phyloP scores from a whole-genome alignment of 345 rosid species.

The Physaria fendleri region DNA sequence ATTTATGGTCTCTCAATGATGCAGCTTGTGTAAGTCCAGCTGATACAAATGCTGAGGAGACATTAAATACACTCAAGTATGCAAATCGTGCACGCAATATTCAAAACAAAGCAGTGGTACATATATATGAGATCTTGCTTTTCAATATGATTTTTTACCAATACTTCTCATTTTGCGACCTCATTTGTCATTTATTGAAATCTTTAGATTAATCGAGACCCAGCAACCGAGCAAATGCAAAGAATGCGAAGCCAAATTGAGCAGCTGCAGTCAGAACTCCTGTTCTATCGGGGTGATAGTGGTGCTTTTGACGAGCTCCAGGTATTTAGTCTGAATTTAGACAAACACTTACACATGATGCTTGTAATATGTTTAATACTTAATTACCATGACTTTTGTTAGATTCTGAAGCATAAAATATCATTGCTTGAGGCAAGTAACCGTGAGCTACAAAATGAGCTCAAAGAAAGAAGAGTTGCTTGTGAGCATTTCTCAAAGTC shows the following conservation, averaged over 20 bases:
- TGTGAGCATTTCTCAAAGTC: slow-evolving; percentile 69
- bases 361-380: slow-evolving; percentile 11
- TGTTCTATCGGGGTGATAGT: slow-evolving; percentile 70
- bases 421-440: slow-evolving; percentile 87
- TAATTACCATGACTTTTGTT: slow-evolving; percentile 3
- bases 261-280: slow-evolving; percentile 82
- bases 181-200: background rate
- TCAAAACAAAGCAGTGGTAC: slow-evolving; percentile 91
- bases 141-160: background rate
- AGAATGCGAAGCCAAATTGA: slow-evolving; percentile 92
- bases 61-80: slow-evolving; percentile 86
- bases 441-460: slow-evolving; percentile 63
- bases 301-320: slow-evolving; percentile 78
- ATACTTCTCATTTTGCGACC: background rate
- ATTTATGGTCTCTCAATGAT: slow-evolving; percentile 10
- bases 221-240: slow-evolving; percentile 72
- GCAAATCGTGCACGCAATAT: slow-evolving; percentile 99
- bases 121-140: slow-evolving; percentile 24
- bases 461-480: slow-evolving; percentile 56
- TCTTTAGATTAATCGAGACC: slow-evolving; percentile 81
- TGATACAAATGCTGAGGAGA: slow-evolving; percentile 96
- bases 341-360: background rate
- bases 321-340: slow-evolving; percentile 34
- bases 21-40: slow-evolving; percentile 99
- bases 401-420: slow-evolving; percentile 84